A percentile compares a stretch with the other conserved stretches of the same genome.
These are phyloP conservation scores for Cyclotella choctawhatcheeana DNA, from an alignment of 108 stramenopile species.

Conservation along the genomic window DNA sequence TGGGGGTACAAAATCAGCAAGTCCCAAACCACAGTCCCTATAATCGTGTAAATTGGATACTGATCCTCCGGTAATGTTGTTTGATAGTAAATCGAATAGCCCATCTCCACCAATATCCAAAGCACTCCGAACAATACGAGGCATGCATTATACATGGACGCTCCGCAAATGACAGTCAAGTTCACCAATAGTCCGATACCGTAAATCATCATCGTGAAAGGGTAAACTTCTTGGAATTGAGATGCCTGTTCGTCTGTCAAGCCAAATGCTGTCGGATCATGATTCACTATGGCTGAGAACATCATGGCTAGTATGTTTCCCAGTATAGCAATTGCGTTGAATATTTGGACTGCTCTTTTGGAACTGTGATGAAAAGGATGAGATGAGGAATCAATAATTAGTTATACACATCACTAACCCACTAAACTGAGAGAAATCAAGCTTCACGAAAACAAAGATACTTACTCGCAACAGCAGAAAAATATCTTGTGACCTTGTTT, in stretches of 20 bases:
- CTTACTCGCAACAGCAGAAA: slow-evolving; percentile 4
- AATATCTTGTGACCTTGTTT: slow-evolving; percentile 7
- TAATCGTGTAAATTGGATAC: neutral
- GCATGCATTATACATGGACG: neutral
- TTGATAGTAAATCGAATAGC: slow-evolving; percentile 5
- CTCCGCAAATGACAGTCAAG: neutral
- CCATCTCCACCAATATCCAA: slow-evolving; percentile 3
- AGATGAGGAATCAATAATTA: neutral
- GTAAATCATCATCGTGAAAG: neutral
- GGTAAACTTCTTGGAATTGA: slow-evolving; percentile 6
- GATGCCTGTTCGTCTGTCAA: neutral
- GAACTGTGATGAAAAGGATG: neutral
- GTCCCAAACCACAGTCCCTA: slow-evolving; percentile 1
- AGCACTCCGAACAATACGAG: neutral
- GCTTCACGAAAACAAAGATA: neutral
- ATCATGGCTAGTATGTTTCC: neutral
- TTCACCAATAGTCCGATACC: slow-evolving; percentile 1
- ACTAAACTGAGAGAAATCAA: neutral
- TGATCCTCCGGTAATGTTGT: neutral
- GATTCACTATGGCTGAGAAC: neutral
- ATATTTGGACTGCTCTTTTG: slow-evolving; percentile 1
- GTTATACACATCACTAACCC: neutral
- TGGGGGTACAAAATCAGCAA: neutral
- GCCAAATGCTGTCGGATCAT: slow-evolving; percentile 1
- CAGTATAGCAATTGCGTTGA: neutral